Base-by-base conservation (phyloP, 352 stramenopile species). In the Phytophthora sansomeana region DNA sequence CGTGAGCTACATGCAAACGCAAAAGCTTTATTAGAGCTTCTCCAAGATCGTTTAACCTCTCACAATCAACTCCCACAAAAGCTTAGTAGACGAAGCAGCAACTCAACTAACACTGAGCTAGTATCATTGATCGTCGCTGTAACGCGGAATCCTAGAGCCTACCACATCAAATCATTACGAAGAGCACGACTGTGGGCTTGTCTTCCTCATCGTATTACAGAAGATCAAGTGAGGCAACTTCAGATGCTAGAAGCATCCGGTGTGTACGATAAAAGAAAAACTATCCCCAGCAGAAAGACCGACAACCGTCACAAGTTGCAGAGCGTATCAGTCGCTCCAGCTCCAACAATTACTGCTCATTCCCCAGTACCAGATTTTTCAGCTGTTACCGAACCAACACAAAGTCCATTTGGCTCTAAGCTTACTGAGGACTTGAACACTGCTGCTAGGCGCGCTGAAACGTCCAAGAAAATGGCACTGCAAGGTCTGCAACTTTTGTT, bases 401-500 rank as follows among this genome's bases (percentile, higher is more conserved):
- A 11, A 7, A 36, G 8, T 10, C 1, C 32, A n/a, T n/a, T n/a
- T n/a, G n/a, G n/a, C n/a, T n/a, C n/a, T n/a, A n/a, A n/a, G n/a
- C n/a, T n/a, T 10, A 36, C 32, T 11, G 32, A 36, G 32, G 8
- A 21, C 14, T 2, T n/a, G 13, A 38, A 7, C 30, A 17, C 11
- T 3, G 6, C 13, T 42, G 16, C 24, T 16, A 5, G 33, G 21
- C 62, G 33, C 17, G 4, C n/a, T 5, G 49, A 56, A 56, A 30
- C 4, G 6, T 56, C 49, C 10, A 35, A 32, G 33, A 56, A 24
- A 14, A 14, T 63, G 14, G 26, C 58, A 4, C 26, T 52, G 3
- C 29, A 72, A 17, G 39, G 35, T 8, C 35, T 73, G 13, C 65
- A 73, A 33, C 43, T 74, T n/a, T 42, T 77, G 1, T 77, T 72